A percentile compares a stretch with the other conserved stretches of the same genome.
These are phyloP conservation scores for Metschnikowia proteae DNA, from an alignment of 805 yeast genomes.

Conservation along the genomic window DNA sequence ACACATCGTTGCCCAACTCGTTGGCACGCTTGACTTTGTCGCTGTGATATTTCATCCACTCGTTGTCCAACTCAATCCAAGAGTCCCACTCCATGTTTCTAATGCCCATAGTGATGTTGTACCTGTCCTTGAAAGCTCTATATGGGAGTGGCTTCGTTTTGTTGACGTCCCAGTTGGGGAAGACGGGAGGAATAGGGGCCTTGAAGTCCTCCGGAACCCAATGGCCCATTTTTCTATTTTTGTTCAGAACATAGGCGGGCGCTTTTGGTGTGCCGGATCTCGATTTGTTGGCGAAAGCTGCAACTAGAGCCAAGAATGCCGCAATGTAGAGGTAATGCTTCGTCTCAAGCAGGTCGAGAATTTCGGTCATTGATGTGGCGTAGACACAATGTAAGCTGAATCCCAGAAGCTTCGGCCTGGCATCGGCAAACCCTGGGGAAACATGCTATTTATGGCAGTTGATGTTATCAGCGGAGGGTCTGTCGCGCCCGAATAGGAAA, in stretches of 20 bases:
- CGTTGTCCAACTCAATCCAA: constrained; percentile 69
- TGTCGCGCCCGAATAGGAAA: constrained; percentile 3
- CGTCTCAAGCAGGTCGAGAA: constrained; percentile 3
- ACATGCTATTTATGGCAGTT: constrained; percentile 6
- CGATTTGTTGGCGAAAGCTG: constrained; percentile 6
- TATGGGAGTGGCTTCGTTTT: constrained; percentile 57
- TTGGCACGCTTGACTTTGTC: constrained; percentile 48
- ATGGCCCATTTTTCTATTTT: constrained; percentile 43
- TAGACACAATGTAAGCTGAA: background rate
- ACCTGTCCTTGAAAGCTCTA: constrained; percentile 63
- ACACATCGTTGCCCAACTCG: constrained; percentile 44
- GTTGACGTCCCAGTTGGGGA: constrained; percentile 45
- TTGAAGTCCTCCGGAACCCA: constrained; percentile 54
- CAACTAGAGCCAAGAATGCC: constrained; percentile 9
- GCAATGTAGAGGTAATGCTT: constrained; percentile 16
- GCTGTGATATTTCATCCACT: constrained; percentile 55
- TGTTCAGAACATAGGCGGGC: constrained; percentile 25
- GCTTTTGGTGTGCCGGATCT: constrained; percentile 1
- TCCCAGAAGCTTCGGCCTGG: background rate
- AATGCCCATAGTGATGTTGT: constrained; percentile 67
- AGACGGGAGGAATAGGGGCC: constrained; percentile 49
- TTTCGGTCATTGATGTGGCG: background rate
- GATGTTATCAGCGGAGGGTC: constrained; percentile 8
- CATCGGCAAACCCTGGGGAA: background rate
- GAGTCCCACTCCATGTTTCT: constrained; percentile 55